Base-by-base conservation (phyloP, 2,329 filamentous ascomycete species). In the Sporothrix inflata region DNA sequence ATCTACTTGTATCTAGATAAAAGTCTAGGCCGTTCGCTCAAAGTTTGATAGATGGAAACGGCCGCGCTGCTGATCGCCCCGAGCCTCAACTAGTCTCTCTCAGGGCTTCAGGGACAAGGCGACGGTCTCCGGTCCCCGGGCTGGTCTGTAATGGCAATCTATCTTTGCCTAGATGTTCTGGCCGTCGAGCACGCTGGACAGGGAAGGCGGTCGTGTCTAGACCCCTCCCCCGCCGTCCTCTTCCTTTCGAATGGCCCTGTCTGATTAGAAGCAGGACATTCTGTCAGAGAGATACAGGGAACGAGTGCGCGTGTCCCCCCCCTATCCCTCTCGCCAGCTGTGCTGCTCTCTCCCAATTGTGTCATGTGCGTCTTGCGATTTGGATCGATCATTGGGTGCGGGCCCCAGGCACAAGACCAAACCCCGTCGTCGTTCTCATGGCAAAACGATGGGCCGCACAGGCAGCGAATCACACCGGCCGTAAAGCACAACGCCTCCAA, bases 401-500 rank as follows among this genome's bases (percentile, higher is more conserved):
- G 3, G 9, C 30, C 19, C 19, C 57, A 40, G n/a, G n/a, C n/a
- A 42, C 34, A 42, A 61, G 57, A 57, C 53, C 53, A 34, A 19
- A 5, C 34, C 8, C 24, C 21, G n/a, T 53, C n/a, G 49, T 53
- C 21, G 49, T 55, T 24, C 11, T 42, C 11, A 21, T 66, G 61
- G 38, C 61, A 66, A 66, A 66, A 45, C 9, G 19, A 27, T 6
- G n/a, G n/a, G 19, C 19, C 3, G 40, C 38, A 66, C 21, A 19
- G 14, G n/a, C 61, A 66, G 61, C 61, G 61, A 66, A 66, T 66
- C 40, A 66, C 19, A 66, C 5, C 38, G 61, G 61, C 61, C 61
- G 61, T 27, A 66, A 66, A 42, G 60, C 60, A 21, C 30, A 21
- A 38, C 27, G 21, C 14, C 45, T 47, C 45, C 45, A 47, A 21